Base-by-base conservation (phyloP, 2,329 filamentous ascomycete species). In the Aspergillus vadensis region DNA sequence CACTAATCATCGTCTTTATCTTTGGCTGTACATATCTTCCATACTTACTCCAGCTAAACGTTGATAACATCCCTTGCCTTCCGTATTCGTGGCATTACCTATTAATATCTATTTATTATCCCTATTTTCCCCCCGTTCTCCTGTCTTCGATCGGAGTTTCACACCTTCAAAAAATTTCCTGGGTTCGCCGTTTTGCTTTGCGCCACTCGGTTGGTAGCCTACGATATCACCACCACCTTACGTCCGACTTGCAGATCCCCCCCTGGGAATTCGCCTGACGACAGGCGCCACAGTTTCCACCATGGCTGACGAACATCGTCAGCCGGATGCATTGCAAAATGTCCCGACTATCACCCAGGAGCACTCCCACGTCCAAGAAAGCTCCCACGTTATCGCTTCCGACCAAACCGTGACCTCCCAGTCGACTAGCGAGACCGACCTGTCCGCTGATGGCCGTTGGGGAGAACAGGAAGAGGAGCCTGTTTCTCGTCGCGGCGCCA, bases 391-490 rank as follows among this genome's bases (percentile, higher is more conserved):
- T 2, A 39, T 60, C 15, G 59, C 57, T n/a, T 63, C 64, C 8
- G 64, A 63, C 14, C 49, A 53, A 25, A 62, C 62, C 6, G 41
- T 66, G 32, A 52, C 59, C 19, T 63, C 65, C 3, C 60, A 57
- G 19, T 61, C 64, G 8, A 62, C 62, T 32, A 67, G 64, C 50
- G 59, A 57, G 27, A 63, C 60, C 27, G 66, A 67, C 41, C 41
- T 55, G 27, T 67, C 65, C 7, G 39, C 61, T 14, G 78, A 79
- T 52, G 85, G 86, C 36, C 86, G 83, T 19, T 89, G 87, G 87
- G 87, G 87, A 14, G 87, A 89, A 71, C 75, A 79, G 49, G 84
- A 87, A 69, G 85, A 85, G 5, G 81, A 82, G 23, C 79, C 82
- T 9, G 79, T 83, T 65, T 82, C 81, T 67, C 80, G 82, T 41